These are phyloP conservation scores for Suhomyces sp. DNA, from an alignment of 805 yeast genomes.

Conservation along the genomic window DNA sequence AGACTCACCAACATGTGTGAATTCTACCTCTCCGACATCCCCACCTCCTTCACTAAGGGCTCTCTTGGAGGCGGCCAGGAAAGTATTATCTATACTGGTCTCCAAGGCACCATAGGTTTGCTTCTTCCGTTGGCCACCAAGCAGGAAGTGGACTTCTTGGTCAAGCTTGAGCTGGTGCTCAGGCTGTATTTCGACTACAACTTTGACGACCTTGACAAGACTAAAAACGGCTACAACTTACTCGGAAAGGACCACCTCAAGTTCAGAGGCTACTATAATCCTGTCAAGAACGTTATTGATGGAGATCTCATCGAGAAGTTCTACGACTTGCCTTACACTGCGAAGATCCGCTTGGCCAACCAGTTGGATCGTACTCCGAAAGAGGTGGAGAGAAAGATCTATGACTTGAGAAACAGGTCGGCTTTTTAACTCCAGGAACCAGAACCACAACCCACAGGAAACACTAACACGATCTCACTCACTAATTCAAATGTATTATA, in stretches of 20 bases:
- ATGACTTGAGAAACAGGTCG: constrained; percentile 47
- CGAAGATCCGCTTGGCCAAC: constrained; percentile 36
- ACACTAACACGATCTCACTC: too few species aligned
- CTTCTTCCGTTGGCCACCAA: constrained; percentile 63
- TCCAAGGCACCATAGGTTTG: constrained; percentile 80
- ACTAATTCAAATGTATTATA: too few species aligned
- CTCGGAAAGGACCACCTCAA: constrained; percentile 65
- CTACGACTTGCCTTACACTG: constrained; percentile 28
- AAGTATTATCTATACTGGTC: constrained; percentile 64
- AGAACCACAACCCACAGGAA: too few species aligned
- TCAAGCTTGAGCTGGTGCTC: constrained; percentile 49
- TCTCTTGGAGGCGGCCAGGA: constrained; percentile 64
- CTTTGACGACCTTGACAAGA: constrained; percentile 23
- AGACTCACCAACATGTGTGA: constrained; percentile 54
- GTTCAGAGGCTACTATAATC: constrained; percentile 79
- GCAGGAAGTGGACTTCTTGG: constrained; percentile 59
- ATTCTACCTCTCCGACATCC: constrained; percentile 67
- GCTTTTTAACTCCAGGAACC: neutral
- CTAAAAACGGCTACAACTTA: constrained; percentile 29
- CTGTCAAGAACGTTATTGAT: constrained; percentile 72
- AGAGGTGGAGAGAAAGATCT: constrained; percentile 51
- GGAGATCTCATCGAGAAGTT: constrained; percentile 81
- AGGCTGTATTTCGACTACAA: constrained; percentile 26
- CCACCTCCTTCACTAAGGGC: constrained; percentile 57
- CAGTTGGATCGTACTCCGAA: constrained; percentile 45